These are phyloP conservation scores for Fusarium brevicatenulatum DNA, from an alignment of 2,329 filamentous ascomycete genomes.

Conservation along the genomic window DNA sequence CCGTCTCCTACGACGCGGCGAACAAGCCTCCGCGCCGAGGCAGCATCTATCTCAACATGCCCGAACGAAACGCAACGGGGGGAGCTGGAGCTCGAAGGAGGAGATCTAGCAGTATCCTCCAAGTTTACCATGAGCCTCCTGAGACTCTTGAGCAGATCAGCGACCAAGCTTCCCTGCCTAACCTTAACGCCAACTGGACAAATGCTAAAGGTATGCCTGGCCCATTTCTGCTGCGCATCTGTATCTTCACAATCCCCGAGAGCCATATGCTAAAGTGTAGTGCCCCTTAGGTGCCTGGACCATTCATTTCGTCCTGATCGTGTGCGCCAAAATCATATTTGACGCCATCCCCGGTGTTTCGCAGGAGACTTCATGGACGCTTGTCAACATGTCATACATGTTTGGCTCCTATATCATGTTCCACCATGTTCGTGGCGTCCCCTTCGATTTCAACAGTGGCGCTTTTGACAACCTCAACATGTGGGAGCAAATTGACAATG, in stretches of 20 bases:
- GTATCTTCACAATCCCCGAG: neutral
- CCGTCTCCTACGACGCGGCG: constrained; percentile 90
- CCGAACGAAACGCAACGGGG: constrained; percentile 58
- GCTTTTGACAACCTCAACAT: constrained; percentile 99
- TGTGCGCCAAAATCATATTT: constrained; percentile 93
- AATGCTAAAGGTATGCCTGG: constrained; percentile 87
- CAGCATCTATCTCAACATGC: constrained; percentile 68
- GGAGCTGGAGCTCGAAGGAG: constrained; percentile 76
- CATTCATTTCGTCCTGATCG: constrained; percentile 94
- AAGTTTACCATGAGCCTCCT: constrained; percentile 94
- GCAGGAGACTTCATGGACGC: constrained; percentile 97
- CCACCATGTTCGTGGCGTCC: constrained; percentile 96
- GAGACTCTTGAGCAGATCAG: constrained; percentile 98
- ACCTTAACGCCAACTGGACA: constrained; percentile 98
- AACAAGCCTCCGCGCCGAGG: constrained; percentile 74
- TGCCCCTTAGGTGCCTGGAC: constrained; percentile 84
- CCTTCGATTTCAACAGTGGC: constrained; percentile 98
- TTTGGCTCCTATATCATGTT: constrained; percentile 99
- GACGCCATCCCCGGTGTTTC: constrained; percentile 96
- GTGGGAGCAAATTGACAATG: constrained; percentile 99
- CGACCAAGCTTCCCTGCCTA: constrained; percentile 93
- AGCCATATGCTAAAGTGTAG: constrained; percentile 29
- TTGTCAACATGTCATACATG: constrained; percentile 99
- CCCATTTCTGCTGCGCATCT: constrained; percentile 11
- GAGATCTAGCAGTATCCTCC: constrained; percentile 92